Conservation (phyloP, 2,329 filamentous ascomycete species). For the Aspergillus bombycis region DNA sequence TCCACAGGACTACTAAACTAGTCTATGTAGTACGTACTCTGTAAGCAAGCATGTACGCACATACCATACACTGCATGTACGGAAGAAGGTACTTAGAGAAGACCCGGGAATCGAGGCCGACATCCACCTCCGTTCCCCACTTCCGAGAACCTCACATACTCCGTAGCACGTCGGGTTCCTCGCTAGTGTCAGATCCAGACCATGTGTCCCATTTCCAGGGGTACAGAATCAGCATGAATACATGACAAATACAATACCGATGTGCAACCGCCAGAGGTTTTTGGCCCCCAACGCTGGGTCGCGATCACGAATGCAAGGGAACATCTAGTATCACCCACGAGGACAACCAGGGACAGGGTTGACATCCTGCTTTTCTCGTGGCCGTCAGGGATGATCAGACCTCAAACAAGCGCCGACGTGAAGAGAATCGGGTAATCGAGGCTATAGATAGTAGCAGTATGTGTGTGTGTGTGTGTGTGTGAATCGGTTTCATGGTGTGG, state of each 20-base stretch:
- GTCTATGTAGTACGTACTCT: too few species aligned
- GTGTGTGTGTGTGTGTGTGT: background rate
- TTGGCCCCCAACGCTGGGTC: constrained; percentile 11
- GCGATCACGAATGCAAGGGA: background rate
- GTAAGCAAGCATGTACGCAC: background rate
- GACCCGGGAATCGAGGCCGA: background rate
- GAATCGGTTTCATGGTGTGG: background rate
- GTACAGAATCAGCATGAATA: background rate
- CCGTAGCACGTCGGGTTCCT: background rate
- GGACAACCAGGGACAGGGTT: background rate
- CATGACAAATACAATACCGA: background rate
- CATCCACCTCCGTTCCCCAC: background rate
- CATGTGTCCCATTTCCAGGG: background rate
- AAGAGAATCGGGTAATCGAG: background rate
- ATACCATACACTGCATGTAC: background rate
- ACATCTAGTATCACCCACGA: background rate
- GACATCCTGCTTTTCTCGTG: constrained; percentile 5
- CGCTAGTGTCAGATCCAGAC: constrained; percentile 6
- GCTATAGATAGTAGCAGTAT: constrained; percentile 4
- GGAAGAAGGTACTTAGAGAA: background rate
- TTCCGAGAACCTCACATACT: too few species aligned
- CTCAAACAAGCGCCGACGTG: constrained; percentile 7
- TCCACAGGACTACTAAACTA: too few species aligned
- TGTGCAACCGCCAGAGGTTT: background rate
- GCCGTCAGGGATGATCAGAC: constrained; percentile 5